Evolutionary conservation across 2,329 filamentous ascomycete species (phyloP).

Genomic region (Chaetomium sp.): DNA sequence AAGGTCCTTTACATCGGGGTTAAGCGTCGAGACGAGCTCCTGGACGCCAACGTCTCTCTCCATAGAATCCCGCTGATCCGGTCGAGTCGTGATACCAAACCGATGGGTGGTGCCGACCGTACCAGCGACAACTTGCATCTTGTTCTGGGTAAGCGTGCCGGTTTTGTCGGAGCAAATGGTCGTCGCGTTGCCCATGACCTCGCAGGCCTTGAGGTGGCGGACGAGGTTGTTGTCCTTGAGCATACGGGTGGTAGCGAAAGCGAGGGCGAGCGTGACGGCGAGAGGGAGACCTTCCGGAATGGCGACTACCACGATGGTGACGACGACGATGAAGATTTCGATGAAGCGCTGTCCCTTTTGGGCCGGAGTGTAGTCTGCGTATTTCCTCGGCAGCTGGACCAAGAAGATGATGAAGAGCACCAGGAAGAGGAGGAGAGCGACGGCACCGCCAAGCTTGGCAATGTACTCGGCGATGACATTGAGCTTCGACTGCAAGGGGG

Average conservation of each 20-base stretch:
- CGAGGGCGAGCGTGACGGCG: conserved; percentile 69
- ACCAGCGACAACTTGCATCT: conserved; percentile 60
- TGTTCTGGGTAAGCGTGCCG: conserved; percentile 60
- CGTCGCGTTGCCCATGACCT: conserved; percentile 75
- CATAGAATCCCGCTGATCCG: conserved; percentile 26
- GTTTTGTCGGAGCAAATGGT: conserved; percentile 65
- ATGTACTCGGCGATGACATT: conserved; percentile 72
- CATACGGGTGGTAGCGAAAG: conserved; percentile 73
- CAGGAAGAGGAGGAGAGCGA: conserved; percentile 73
- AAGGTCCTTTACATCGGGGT: conserved; percentile 43
- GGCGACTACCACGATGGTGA: conserved; percentile 74
- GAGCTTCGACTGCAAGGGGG: conserved; percentile 69
- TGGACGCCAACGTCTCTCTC: conserved; percentile 35
- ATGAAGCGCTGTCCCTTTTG: conserved; percentile 73
- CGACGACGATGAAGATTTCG: conserved; percentile 69
- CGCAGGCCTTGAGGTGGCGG: conserved; percentile 68
- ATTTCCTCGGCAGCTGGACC: conserved; percentile 50
- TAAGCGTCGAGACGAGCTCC: conserved; percentile 43
- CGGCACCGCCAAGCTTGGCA: conserved; percentile 68
- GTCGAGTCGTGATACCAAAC: conserved; percentile 40
- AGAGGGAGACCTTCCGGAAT: conserved; percentile 72
- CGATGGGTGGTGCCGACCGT: conserved; percentile 50
- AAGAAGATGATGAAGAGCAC: conserved; percentile 83
- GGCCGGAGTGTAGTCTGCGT: conserved; percentile 50
- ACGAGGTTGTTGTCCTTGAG: conserved; percentile 72